Evolutionary conservation across 768 basidiomycete species (phyloP).

Genomic region (Pulveroboletus frians): DNA sequence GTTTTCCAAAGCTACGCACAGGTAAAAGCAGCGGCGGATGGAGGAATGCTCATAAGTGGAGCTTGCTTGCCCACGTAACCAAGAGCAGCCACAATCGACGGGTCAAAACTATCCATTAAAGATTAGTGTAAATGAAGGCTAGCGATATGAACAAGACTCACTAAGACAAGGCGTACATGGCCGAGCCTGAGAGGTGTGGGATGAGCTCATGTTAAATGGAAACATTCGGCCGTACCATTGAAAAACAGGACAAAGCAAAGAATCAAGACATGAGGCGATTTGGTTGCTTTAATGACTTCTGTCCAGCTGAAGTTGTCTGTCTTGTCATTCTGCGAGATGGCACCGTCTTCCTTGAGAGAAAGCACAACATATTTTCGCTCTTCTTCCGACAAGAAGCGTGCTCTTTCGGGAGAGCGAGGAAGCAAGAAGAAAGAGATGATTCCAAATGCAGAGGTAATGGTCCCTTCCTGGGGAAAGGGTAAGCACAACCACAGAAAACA

Average conservation of each 20-base stretch:
- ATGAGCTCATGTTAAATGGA: neutral
- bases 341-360: constrained; percentile 17
- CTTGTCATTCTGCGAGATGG: constrained; percentile 39
- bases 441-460: constrained; percentile 59
- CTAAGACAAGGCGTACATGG: constrained; percentile 18
- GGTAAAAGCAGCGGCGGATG: constrained; percentile 47
- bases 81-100: constrained; percentile 61
- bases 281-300: constrained; percentile 47
- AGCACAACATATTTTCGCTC: constrained; percentile 45
- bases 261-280: constrained; percentile 51
- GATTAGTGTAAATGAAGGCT: constrained; percentile 31
- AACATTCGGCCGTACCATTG: constrained; percentile 35
- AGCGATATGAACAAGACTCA: constrained; percentile 21
- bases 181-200: constrained; percentile 13
- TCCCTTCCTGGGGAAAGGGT: constrained; percentile 41
- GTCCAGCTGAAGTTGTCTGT: constrained; percentile 50
- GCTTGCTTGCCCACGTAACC: constrained; percentile 51
- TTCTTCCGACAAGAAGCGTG: constrained; percentile 46
- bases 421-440: constrained; percentile 44
- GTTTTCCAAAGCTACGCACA: constrained; percentile 28
- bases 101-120: constrained; percentile 50
- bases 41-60: constrained; percentile 60
- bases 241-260: constrained; percentile 49
- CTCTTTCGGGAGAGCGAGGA: constrained; percentile 39
- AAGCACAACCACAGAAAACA: neutral